Evolutionary conservation across 345 rosid genomes (phyloP).

Genomic region (Cardiospermum halicacabum): DNA sequence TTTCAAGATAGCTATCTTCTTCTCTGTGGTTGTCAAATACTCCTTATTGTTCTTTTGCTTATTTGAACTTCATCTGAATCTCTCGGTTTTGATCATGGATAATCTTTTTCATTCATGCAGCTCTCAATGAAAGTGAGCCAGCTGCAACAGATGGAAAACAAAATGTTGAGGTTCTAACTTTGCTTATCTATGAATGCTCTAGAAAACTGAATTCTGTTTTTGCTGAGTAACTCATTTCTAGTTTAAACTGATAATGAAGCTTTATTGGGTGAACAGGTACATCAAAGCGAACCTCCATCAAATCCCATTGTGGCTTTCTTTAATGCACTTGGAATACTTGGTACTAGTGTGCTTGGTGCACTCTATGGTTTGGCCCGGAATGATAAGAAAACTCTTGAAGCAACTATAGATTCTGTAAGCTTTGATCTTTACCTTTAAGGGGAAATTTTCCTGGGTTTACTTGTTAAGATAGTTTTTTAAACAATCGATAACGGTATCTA

Average conservation of each 20-base stretch:
- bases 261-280: slow-evolving; percentile 38
- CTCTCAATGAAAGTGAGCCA: slow-evolving; percentile 46
- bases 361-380: slow-evolving; percentile 70
- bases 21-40: background rate
- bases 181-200: slow-evolving; percentile 19
- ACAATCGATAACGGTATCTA: background rate
- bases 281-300: slow-evolving; percentile 33
- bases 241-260: slow-evolving; percentile 8
- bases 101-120: slow-evolving; percentile 13
- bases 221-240: background rate
- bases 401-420: slow-evolving; percentile 68
- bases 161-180: slow-evolving; percentile 46
- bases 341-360: slow-evolving; percentile 75
- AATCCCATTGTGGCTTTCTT: slow-evolving; percentile 62
- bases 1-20: background rate
- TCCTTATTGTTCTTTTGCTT: background rate
- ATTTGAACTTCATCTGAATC: background rate
- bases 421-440: slow-evolving; percentile 4
- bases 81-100: slow-evolving; percentile 16
- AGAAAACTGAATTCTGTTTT: background rate
- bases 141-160: slow-evolving; percentile 28
- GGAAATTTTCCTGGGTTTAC: background rate
- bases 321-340: slow-evolving; percentile 74
- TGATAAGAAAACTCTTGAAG: slow-evolving; percentile 48
- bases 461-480: background rate